Conservation (phyloP, 192 early-diverging fungal genomes). For the Cladochytrium replicatum region DNA sequence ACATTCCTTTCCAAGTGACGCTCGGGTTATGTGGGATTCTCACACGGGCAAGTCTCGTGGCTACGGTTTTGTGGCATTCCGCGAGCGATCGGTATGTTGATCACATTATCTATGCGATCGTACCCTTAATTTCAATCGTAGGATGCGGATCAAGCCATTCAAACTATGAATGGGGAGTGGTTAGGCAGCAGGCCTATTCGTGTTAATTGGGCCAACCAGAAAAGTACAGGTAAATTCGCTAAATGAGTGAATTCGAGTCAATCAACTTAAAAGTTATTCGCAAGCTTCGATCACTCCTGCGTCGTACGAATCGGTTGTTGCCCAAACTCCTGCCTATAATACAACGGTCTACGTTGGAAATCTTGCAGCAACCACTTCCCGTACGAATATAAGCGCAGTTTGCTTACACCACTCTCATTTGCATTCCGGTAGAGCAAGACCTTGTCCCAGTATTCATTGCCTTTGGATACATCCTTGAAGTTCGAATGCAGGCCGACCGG, state of each 20-base stretch:
- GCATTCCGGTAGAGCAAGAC: constrained; percentile 41
- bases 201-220: constrained; percentile 92
- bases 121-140: too few relatives aligned
- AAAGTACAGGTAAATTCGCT: constrained; percentile 34
- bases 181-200: constrained; percentile 77
- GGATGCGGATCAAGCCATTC: constrained; percentile 81
- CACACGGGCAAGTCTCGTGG: constrained; percentile 82
- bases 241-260: too few relatives aligned
- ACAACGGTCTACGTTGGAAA: constrained; percentile 88
- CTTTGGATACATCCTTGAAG: constrained; percentile 67
- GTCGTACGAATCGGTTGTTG: constrained; percentile 57
- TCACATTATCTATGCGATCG: too few relatives aligned
- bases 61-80: constrained; percentile 86
- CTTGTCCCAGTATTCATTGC: constrained; percentile 62
- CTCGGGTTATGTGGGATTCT: constrained; percentile 89
- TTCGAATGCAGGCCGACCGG: constrained; percentile 79
- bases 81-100: too few relatives aligned
- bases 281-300: too few relatives aligned
- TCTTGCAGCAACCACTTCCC: constrained; percentile 66
- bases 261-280: too few relatives aligned
- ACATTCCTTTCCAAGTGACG: constrained; percentile 46
- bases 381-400: constrained; percentile 25
- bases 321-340: constrained; percentile 70
- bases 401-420: background rate
- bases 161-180: constrained; percentile 81